Evolutionary conservation across 1,284 basidiomycete genomes (phyloP).

Genomic region (Mixia osmundae): DNA sequence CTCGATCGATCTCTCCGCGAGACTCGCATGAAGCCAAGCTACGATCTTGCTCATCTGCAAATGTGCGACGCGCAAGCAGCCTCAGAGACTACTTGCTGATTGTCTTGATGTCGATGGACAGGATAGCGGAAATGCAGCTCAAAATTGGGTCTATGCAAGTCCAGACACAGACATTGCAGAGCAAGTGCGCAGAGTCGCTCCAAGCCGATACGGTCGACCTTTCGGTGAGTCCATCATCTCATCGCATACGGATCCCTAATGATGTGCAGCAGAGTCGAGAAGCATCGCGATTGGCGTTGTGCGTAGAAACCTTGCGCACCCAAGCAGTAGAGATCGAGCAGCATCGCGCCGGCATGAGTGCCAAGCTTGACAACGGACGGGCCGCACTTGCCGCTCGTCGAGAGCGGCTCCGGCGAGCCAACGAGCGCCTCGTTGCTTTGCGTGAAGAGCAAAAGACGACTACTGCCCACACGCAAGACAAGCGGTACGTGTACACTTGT

Average conservation of each 20-base stretch:
- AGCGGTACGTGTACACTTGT: slow-evolving; percentile 21
- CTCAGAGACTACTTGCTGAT: background rate
- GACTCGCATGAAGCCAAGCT: slow-evolving; percentile 14
- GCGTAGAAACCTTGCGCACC: too few relatives aligned
- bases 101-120: background rate
- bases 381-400: too few relatives aligned
- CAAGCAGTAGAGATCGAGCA: too few relatives aligned
- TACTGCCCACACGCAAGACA: slow-evolving; percentile 37
- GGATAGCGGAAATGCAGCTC: background rate
- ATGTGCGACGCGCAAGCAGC: slow-evolving; percentile 8
- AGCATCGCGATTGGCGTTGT: too few relatives aligned
- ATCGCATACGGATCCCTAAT: too few relatives aligned
- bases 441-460: slow-evolving; percentile 22
- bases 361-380: too few relatives aligned
- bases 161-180: background rate
- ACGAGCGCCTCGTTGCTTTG: background rate
- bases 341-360: too few relatives aligned
- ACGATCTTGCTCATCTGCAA: slow-evolving; percentile 2
- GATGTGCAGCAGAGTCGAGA: too few relatives aligned
- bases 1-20: slow-evolving; percentile 21
- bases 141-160: background rate
- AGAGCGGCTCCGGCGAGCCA: too few relatives aligned
- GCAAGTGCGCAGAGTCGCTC: background rate
- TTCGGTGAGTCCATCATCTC: too few relatives aligned
- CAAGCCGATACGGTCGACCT: too few relatives aligned